Conservation (phyloP, 2,329 filamentous ascomycete genomes). For the Cladophialophora carrionii region DNA sequence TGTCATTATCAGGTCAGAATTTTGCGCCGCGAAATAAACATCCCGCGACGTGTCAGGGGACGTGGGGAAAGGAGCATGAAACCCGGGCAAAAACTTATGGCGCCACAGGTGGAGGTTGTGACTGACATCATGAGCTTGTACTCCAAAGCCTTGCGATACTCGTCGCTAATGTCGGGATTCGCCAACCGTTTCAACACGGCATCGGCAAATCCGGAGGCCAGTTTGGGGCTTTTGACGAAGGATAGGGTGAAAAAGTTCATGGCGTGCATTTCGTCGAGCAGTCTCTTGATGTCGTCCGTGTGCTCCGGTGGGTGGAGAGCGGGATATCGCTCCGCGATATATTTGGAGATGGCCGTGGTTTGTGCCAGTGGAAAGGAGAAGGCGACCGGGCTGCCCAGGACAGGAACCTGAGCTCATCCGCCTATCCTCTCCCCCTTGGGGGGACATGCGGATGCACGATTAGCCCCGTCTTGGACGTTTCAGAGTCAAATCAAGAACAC, state of each 20-base stretch:
- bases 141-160: constrained; percentile 19
- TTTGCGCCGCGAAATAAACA: background rate
- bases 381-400: constrained; percentile 1
- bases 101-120: background rate
- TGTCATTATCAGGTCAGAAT: constrained; percentile 6
- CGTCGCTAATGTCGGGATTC: constrained; percentile 4
- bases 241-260: constrained; percentile 25
- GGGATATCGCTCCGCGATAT: constrained; percentile 9
- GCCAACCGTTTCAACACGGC: constrained; percentile 6
- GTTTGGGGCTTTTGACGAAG: constrained; percentile 12
- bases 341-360: constrained; percentile 7
- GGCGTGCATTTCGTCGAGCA: constrained; percentile 14
- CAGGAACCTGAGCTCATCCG: constrained; percentile 10
- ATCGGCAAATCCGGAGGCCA: constrained; percentile 14
- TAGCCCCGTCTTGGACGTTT: constrained; percentile 6
- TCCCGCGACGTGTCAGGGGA: constrained; percentile 1
- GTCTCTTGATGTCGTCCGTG: constrained; percentile 1
- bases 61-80: background rate
- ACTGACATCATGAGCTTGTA: constrained; percentile 21
- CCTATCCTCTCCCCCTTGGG: background rate
- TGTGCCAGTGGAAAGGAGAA: constrained; percentile 13
- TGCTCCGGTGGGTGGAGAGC: constrained; percentile 9
- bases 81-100: constrained; percentile 1
- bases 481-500: constrained; percentile 6
- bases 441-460: constrained; percentile 1